Percentiles rank a stretch among this genome's conserved stretches.
These are phyloP conservation scores for Kernera saxatilis DNA, from an alignment of 345 rosid genomes.

Conservation along the genomic window DNA sequence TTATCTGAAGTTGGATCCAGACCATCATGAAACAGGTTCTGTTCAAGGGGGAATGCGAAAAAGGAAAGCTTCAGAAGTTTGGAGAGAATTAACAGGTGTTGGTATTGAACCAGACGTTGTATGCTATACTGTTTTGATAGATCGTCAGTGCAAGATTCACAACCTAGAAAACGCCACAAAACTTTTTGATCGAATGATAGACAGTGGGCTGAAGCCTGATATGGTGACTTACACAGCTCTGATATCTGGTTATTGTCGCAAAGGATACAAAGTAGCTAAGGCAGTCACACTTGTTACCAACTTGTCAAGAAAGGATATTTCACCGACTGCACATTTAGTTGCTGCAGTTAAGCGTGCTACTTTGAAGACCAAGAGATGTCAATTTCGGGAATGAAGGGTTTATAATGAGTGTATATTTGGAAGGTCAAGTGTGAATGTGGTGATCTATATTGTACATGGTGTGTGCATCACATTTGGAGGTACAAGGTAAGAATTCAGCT, in stretches of 20 bases:
- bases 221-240: slow-evolving; percentile 49
- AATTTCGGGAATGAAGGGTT: background rate
- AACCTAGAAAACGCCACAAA: slow-evolving; percentile 38
- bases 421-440: background rate
- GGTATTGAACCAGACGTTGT: slow-evolving; percentile 45
- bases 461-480: background rate
- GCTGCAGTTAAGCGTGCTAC: slow-evolving; percentile 19
- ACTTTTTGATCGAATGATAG: slow-evolving; percentile 45
- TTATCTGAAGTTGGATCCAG: slow-evolving; percentile 25
- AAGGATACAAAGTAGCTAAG: slow-evolving; percentile 40
- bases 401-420: background rate
- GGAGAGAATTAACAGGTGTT: slow-evolving; percentile 35
- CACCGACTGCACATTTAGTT: slow-evolving; percentile 16
- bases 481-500: background rate
- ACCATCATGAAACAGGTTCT: background rate
- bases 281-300: slow-evolving; percentile 39
- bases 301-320: slow-evolving; percentile 36
- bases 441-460: background rate
- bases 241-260: slow-evolving; percentile 35
- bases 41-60: slow-evolving; percentile 12
- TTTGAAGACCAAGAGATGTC: slow-evolving; percentile 23
- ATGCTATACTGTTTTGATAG: slow-evolving; percentile 61
- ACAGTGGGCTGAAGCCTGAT: slow-evolving; percentile 60
- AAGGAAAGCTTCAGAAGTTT: slow-evolving; percentile 29
- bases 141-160: slow-evolving; percentile 43